Percentiles rank a stretch among this genome's conserved stretches.
phyloP scores from a whole-genome alignment of 2,329 filamentous ascomycete species.

The Claviceps monticola region DNA sequence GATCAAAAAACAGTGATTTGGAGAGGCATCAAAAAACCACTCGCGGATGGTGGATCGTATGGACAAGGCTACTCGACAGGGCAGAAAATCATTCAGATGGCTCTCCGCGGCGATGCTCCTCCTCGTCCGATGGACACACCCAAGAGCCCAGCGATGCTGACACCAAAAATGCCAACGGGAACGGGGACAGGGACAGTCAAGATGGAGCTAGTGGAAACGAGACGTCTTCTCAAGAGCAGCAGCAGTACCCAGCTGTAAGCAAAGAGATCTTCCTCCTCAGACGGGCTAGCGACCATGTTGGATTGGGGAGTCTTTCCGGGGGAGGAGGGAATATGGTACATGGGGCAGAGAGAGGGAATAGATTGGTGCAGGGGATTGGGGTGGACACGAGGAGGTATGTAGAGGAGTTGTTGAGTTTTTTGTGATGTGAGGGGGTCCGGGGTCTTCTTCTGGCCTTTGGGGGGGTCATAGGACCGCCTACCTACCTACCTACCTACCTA shows the following conservation, averaged over 20 bases:
- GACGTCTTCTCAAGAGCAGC: background rate
- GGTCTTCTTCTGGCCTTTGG: no score
- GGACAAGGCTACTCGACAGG: slow-evolving; percentile 40
- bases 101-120: no score
- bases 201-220: background rate
- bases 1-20: slow-evolving; percentile 28
- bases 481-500: no score
- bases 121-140: background rate
- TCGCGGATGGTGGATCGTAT: slow-evolving; percentile 57
- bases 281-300: slow-evolving; percentile 41
- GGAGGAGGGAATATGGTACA: slow-evolving; percentile 24
- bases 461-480: no score
- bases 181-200: slow-evolving; percentile 3
- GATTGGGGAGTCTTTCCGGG: slow-evolving; percentile 22
- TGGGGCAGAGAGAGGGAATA: slow-evolving; percentile 42
- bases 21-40: slow-evolving; percentile 53
- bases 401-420: slow-evolving; percentile 53
- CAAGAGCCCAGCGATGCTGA: slow-evolving; percentile 7
- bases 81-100: slow-evolving; percentile 4
- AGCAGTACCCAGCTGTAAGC: slow-evolving; percentile 11
- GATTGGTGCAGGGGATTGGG: slow-evolving; percentile 58
- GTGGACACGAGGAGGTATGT: slow-evolving; percentile 65
- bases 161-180: background rate
- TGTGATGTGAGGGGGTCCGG: slow-evolving; percentile 11
- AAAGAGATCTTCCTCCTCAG: slow-evolving; percentile 52